Conservation (phyloP, 306 rosid species). For the Geum urbanum region DNA sequence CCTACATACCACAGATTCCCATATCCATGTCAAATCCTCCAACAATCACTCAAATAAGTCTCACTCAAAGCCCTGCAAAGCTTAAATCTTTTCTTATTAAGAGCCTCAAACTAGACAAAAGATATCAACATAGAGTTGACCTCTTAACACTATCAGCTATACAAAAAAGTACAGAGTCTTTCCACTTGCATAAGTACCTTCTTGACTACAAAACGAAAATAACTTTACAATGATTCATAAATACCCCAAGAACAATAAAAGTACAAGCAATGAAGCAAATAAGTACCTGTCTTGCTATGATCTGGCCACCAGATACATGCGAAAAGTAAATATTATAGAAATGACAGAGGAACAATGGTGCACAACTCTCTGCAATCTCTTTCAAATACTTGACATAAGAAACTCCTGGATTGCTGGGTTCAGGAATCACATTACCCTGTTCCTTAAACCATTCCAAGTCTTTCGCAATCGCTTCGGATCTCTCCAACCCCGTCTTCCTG, state of each 20-base stretch:
- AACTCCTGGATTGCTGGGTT: slow-evolving; percentile 57
- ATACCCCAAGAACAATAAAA: no score
- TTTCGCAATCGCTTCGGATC: slow-evolving; percentile 51
- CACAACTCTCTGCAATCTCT: slow-evolving; percentile 53
- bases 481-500: slow-evolving; percentile 81
- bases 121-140: background rate
- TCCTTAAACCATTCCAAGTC: slow-evolving; percentile 68
- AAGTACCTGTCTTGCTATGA: slow-evolving; percentile 59
- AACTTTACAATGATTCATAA: no score
- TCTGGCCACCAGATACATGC: slow-evolving; percentile 77
- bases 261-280: background rate
- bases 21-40: background rate
- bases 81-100: background rate
- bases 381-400: slow-evolving; percentile 65
- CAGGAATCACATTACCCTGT: slow-evolving; percentile 51
- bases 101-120: background rate
- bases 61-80: background rate
- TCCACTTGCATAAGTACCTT: no score
- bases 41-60: background rate
- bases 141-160: no score
- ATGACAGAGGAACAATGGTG: slow-evolving; percentile 79
- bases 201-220: no score
- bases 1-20: slow-evolving; percentile 40
- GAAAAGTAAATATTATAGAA: slow-evolving; percentile 78
- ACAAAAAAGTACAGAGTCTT: no score